phyloP scores from a whole-genome alignment of 495 filamentous ascomycete genomes.

The Apodospora peruviana region DNA sequence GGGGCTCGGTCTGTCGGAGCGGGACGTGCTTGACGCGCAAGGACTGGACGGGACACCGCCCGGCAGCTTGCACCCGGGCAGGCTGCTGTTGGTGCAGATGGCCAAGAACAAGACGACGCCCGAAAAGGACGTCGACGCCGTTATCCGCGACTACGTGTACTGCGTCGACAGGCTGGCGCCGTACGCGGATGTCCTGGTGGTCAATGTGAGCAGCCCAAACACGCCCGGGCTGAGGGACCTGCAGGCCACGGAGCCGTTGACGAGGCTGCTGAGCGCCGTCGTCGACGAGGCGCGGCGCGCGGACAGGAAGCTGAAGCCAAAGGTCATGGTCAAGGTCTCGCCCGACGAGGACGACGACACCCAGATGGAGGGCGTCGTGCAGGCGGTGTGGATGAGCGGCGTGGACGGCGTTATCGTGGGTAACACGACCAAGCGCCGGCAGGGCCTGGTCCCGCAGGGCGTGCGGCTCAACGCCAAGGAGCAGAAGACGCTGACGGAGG shows the following conservation, averaged over 20 bases:
- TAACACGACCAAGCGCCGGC: constrained; percentile 85
- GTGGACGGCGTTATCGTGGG: constrained; percentile 96
- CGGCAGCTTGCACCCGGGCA: constrained; percentile 67
- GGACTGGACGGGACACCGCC: constrained; percentile 55
- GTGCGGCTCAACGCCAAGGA: constrained; percentile 62
- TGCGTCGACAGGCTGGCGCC: constrained; percentile 74
- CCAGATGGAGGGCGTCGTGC: constrained; percentile 80
- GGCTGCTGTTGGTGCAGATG: constrained; percentile 84
- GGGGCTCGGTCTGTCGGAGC: constrained; percentile 60
- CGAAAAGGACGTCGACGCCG: constrained; percentile 75
- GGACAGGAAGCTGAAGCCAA: constrained; percentile 65
- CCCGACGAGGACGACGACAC: constrained; percentile 84
- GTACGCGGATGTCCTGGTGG: constrained; percentile 91
- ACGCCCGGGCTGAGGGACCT: constrained; percentile 83
- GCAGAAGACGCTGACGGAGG: constrained; percentile 60
- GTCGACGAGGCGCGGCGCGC: constrained; percentile 67
- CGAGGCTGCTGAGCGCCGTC: constrained; percentile 71
- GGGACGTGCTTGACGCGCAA: constrained; percentile 66
- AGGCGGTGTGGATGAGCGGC: constrained; percentile 75
- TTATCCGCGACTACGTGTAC: constrained; percentile 77
- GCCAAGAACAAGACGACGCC: constrained; percentile 94
- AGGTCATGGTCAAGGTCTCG: constrained; percentile 94
- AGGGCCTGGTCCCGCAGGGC: constrained; percentile 59
- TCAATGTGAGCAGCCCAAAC: constrained; percentile 96
- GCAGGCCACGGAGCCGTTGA: constrained; percentile 76